Base-by-base conservation (phyloP, 2,329 filamentous ascomycete species). In the Thelonectria olida region DNA sequence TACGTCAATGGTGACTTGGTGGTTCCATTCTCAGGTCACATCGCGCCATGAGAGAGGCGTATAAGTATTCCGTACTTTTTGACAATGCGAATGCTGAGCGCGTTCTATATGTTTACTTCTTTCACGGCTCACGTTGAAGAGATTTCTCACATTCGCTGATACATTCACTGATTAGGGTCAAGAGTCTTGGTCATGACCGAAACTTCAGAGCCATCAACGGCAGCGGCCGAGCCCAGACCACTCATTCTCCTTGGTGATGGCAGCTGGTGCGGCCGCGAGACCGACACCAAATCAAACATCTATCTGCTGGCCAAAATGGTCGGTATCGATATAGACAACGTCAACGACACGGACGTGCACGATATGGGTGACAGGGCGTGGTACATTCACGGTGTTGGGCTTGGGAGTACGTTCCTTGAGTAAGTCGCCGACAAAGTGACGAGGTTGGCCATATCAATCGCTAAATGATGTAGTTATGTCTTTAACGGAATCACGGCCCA, bases 201-300 rank as follows among this genome's bases (percentile, higher is more conserved):
- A 34, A n/a, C n/a, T n/a, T 15, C 31, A 34, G 15, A n/a, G n/a
- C n/a, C n/a, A n/a, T n/a, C n/a, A n/a, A n/a, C n/a, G n/a, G n/a
- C n/a, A n/a, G n/a, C n/a, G 22, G 13, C 34, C 13, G 34, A 36
- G 5, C 58, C 45, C 20, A 42, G 20, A 20, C 58, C 58, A 25
- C 48, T 61, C 10, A 34, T 67, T 10, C 23, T 70, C 19, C 58
- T 70, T 12, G 59, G 54, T 17, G 68, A 69, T n/a, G 68, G 68
- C 2, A 67, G 62, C 8, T 70, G 68, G 68, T 61, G 51, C 15
- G 68, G 68, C 13, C 64, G 67, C 10, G 66, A 69, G 36, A 27
- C 59, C 1, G 53, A 62, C 1, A 63, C 64, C 15, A 44, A 28
- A 28, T 56, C 62, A 8, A 70, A 70, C 25, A 62, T 70, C 15